A percentile compares a stretch with the other conserved stretches of the same genome.
Evolutionary conservation across 345 rosid genomes (phyloP).

Genomic region (Corchorus capsularis): DNA sequence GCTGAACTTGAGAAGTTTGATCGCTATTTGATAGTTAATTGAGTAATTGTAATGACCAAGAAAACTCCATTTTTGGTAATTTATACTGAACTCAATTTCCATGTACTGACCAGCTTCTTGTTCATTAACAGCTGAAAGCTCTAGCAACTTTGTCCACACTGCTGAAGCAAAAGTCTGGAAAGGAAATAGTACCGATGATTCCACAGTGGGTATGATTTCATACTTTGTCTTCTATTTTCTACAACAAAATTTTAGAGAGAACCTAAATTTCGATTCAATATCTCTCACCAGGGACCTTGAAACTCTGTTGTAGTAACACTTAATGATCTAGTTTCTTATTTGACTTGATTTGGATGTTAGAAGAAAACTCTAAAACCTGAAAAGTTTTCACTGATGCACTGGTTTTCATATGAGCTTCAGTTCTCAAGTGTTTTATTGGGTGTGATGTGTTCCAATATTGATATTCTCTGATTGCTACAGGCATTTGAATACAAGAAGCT

Average conservation of each 20-base stretch:
- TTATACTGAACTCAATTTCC: constrained; percentile 6
- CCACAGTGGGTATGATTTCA: constrained; percentile 85
- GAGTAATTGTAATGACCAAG: not conserved
- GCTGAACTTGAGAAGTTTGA: not conserved
- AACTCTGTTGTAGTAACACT: not conserved
- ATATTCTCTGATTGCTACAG: constrained; percentile 36
- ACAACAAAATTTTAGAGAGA: not conserved
- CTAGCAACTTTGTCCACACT: constrained; percentile 59
- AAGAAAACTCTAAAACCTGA: not conserved
- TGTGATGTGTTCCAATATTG: not conserved
- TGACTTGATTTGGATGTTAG: not conserved
- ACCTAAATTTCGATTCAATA: not conserved
- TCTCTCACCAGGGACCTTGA: not conserved
- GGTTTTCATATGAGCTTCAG: not conserved
- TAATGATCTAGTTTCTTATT: not conserved
- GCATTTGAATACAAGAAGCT: constrained; percentile 89
- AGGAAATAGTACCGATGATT: constrained; percentile 60
- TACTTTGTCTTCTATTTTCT: constrained; percentile 6
- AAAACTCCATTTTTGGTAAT: not conserved
- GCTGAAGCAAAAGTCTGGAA: constrained; percentile 73
- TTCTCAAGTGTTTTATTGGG: not conserved
- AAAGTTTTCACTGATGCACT: not conserved
- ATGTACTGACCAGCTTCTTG: constrained; percentile 14
- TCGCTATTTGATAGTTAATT: not conserved
- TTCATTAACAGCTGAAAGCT: constrained; percentile 81